Evolutionary conservation across 2,329 filamentous ascomycete species (phyloP).

Genomic region (Phyllosticta capitalensis): DNA sequence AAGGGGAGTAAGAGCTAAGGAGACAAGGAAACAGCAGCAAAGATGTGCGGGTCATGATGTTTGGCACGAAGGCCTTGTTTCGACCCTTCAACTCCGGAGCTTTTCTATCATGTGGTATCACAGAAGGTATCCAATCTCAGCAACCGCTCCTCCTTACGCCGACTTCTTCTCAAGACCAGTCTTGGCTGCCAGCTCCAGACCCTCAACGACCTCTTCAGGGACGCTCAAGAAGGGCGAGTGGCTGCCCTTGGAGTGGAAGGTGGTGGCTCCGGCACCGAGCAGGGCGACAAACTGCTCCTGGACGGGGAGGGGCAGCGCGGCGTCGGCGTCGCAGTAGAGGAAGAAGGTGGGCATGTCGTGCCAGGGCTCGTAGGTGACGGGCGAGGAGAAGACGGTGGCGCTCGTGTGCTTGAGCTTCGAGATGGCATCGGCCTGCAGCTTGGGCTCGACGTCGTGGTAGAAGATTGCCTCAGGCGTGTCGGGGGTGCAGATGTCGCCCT

Average conservation of each 20-base stretch:
- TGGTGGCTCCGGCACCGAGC: slow-evolving; percentile 12
- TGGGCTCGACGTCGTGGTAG: slow-evolving; percentile 10
- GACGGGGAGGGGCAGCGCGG: slow-evolving; percentile 20
- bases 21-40: too few species aligned
- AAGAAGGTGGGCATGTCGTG: slow-evolving; percentile 26
- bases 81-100: too few species aligned
- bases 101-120: not conserved
- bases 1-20: too few species aligned
- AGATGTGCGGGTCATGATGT: too few species aligned
- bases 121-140: not conserved
- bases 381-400: slow-evolving; percentile 12
- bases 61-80: too few species aligned
- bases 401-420: slow-evolving; percentile 1
- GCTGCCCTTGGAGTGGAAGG: slow-evolving; percentile 14
- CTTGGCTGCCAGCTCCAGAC: slow-evolving; percentile 5
- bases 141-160: not conserved
- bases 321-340: slow-evolving; percentile 29
- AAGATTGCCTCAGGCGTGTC: slow-evolving; percentile 6
- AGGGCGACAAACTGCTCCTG: slow-evolving; percentile 27
- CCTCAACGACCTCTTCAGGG: slow-evolving; percentile 25
- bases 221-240: slow-evolving; percentile 36
- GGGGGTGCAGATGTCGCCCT: slow-evolving; percentile 6
- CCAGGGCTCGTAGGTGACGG: slow-evolving; percentile 25
- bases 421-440: not conserved
- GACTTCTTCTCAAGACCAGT: slow-evolving; percentile 1